Evolutionary conservation across 2,329 filamentous ascomycete genomes (phyloP), one percentile per base, ranked within the genome.

Genomic region (Penicillium vulpinum): DNA sequence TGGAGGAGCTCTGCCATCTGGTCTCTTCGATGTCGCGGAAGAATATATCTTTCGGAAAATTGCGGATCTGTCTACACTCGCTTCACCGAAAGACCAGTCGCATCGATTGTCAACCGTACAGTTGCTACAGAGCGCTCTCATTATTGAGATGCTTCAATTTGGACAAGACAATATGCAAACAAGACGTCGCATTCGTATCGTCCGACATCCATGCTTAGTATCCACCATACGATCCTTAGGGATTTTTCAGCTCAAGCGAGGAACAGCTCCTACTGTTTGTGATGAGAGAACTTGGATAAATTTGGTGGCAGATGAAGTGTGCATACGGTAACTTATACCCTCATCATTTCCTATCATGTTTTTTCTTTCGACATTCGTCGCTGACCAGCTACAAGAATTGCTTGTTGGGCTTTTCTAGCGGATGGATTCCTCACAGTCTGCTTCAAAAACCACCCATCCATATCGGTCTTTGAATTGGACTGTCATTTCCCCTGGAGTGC

Each of bases 91-190:
- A 15, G 57, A 65, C 2, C 44, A 55, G 1, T 49, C 39, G 3
- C 45, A 49, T 13, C 41, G 61, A 0, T 28, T 57, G 7, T 52
- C 64, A 3, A 65, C 59, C 0, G 58, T 70, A 1, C 67, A 71
- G 39, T 29, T 66, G 5, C 58, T 71, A 13, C 69, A 71, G 47
- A 65, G 62, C 31, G 68, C 68, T 15, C 57, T 71, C 1, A 69
- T 71, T 4, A 67, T 70, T 15, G 68, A 71, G 48, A 71, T 71
- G 69, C 62, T 71, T 28, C 69, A 71, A 18, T 71, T 71, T 28
- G 66, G 67, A 7, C 66, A 68, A 21, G 69, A 70, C 26, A 63
- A 64, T 39, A 56, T 67, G 36, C 58, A 63, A 40, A 69, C 62
- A 8, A 65, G 69, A 36, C 66, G 68, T 15, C 69, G 69, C 16